These are phyloP conservation scores for Backusella westeae DNA, from an alignment of 192 early-diverging fungal genomes.

Conservation along the genomic window DNA sequence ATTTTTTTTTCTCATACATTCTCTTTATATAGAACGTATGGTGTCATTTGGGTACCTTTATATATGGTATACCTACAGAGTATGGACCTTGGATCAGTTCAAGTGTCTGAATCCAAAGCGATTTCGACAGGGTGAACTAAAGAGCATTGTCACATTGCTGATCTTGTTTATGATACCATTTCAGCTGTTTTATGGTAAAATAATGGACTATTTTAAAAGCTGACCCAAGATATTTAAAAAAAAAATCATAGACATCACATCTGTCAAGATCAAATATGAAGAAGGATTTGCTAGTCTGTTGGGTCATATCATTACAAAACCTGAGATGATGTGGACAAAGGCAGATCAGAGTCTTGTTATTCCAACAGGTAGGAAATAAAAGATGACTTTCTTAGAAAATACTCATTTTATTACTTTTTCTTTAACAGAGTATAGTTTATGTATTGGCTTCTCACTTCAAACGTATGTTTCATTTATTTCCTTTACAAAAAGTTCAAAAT, in stretches of 20 bases:
- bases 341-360: conserved; percentile 7
- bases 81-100: conserved; percentile 32
- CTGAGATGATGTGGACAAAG: conserved; percentile 25
- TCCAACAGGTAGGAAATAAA: conserved; percentile 16
- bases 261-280: conserved; percentile 32
- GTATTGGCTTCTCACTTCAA: conserved; percentile 41
- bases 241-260: conserved; percentile 21
- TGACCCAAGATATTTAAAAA: neutral
- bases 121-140: conserved; percentile 29
- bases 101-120: conserved; percentile 21
- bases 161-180: conserved; percentile 33
- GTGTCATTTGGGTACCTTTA: conserved; percentile 19
- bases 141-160: conserved; percentile 30
- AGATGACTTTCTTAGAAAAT: neutral
- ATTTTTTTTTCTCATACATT: neutral
- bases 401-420: no score
- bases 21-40: conserved; percentile 18
- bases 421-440: conserved; percentile 29
- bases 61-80: conserved; percentile 27
- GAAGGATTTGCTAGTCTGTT: conserved; percentile 26
- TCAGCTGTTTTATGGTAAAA: conserved; percentile 36
- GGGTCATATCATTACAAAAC: conserved; percentile 19
- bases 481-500: neutral
- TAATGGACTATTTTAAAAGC: neutral
- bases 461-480: conserved; percentile 24